A percentile compares a stretch with the other conserved stretches of the same genome.
Evolutionary conservation across 1,139 yeast genomes (phyloP).

Genomic region (Yamadazyma atlantica): DNA sequence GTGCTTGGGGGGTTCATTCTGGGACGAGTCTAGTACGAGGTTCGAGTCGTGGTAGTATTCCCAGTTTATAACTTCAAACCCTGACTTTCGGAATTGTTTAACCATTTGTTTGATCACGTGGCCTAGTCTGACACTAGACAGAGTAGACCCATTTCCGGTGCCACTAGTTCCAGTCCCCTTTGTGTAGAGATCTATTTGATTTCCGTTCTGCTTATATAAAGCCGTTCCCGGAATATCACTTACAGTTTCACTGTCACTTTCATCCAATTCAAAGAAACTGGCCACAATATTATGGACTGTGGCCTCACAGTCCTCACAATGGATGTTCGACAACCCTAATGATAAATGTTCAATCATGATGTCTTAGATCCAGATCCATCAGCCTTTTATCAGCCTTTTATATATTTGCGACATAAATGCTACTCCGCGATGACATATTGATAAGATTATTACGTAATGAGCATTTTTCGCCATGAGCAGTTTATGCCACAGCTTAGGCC

Average conservation of each 20-base stretch:
- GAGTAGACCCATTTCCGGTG: no score
- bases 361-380: neutral
- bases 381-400: neutral
- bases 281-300: slow-evolving; percentile 23
- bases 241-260: neutral
- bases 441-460: neutral
- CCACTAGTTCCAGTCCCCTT: no score
- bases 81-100: slow-evolving; percentile 23
- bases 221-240: slow-evolving; percentile 12
- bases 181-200: slow-evolving; percentile 24
- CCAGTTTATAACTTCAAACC: slow-evolving; percentile 38
- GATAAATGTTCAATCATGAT: slow-evolving; percentile 17
- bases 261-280: slow-evolving; percentile 15
- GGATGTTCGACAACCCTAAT: slow-evolving; percentile 43
- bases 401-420: slow-evolving; percentile 8
- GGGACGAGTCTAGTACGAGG: slow-evolving; percentile 13
- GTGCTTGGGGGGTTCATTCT: slow-evolving; percentile 2
- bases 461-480: neutral
- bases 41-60: slow-evolving; percentile 23
- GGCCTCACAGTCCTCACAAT: slow-evolving; percentile 50
- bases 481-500: neutral
- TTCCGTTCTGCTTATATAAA: slow-evolving; percentile 16
- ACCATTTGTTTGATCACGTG: slow-evolving; percentile 22
- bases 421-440: no score
- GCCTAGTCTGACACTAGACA: slow-evolving; percentile 13